Percentiles rank a stretch among this genome's conserved stretches.
Conservation (phyloP, 352 stramenopile genomes). For the Phytophthora palmivora region DNA sequence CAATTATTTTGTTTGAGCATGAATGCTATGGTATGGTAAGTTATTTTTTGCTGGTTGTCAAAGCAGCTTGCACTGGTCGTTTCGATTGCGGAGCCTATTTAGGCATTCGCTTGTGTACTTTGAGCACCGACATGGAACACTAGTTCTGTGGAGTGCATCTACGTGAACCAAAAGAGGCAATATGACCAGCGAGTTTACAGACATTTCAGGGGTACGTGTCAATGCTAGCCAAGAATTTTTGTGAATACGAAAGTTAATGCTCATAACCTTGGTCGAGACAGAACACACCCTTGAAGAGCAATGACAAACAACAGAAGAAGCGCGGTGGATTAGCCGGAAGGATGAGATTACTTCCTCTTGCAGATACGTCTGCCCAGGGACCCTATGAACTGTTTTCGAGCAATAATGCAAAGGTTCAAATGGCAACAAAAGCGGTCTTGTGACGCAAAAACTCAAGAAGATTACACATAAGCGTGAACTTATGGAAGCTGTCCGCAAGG, state of each 20-base stretch:
- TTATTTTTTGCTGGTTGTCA: constrained; percentile 32
- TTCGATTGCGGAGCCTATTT: constrained; percentile 27
- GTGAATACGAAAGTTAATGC: neutral
- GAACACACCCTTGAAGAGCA: constrained; percentile 38
- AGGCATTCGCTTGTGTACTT: constrained; percentile 18
- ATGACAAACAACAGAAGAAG: constrained; percentile 60
- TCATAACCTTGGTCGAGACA: constrained; percentile 6
- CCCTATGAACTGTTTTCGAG: constrained; percentile 38
- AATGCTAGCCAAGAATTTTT: neutral
- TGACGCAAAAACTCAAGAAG: constrained; percentile 61
- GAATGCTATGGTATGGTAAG: constrained; percentile 3
- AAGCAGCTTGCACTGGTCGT: constrained; percentile 21
- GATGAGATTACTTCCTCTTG: constrained; percentile 59
- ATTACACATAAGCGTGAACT: constrained; percentile 84
- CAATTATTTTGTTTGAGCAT: neutral
- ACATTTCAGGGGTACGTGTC: constrained; percentile 54
- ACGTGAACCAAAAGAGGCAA: constrained; percentile 23
- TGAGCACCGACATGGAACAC: constrained; percentile 37
- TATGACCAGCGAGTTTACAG: constrained; percentile 64
- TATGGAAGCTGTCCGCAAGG: constrained; percentile 78
- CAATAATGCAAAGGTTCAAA: constrained; percentile 43
- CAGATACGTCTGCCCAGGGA: constrained; percentile 37
- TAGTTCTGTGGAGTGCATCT: constrained; percentile 25
- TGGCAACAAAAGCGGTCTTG: constrained; percentile 29
- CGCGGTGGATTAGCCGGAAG: constrained; percentile 47